Conservation (phyloP, 169 alveolate species). For the Eimeria necatrix region DNA sequence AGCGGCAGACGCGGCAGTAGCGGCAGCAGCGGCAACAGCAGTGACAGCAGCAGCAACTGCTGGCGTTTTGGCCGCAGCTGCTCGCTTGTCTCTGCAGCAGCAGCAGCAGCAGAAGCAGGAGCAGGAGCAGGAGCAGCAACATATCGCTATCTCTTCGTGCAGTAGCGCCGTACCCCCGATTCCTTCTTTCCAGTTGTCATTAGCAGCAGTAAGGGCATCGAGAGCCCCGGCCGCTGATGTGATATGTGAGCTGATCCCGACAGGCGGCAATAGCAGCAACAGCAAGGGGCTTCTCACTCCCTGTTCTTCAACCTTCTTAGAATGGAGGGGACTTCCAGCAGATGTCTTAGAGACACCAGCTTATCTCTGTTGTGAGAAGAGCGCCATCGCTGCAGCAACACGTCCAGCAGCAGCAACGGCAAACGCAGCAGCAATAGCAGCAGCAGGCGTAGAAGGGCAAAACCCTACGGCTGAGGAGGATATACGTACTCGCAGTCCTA, state of each 20-base stretch:
- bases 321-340: background rate
- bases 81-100: background rate
- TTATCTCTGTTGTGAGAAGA: too few relatives aligned
- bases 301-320: too few relatives aligned
- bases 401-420: too few relatives aligned
- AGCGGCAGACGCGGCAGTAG: background rate
- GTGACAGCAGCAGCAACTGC: background rate
- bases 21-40: conserved; percentile 45
- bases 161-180: conserved; percentile 5
- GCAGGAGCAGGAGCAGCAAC: conserved; percentile 5
- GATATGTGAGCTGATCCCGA: background rate
- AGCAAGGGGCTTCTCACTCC: background rate
- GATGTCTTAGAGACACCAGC: background rate
- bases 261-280: background rate
- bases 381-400: too few relatives aligned
- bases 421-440: background rate
- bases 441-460: background rate
- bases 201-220: conserved; percentile 2
- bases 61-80: background rate
- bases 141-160: background rate
- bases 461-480: background rate
- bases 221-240: background rate
- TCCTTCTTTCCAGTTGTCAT: background rate
- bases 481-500: too few relatives aligned
- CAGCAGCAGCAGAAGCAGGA: background rate